These are phyloP conservation scores for Scheffersomyces segobiensis DNA, from an alignment of 1,139 yeast species.

Conservation along the genomic window DNA sequence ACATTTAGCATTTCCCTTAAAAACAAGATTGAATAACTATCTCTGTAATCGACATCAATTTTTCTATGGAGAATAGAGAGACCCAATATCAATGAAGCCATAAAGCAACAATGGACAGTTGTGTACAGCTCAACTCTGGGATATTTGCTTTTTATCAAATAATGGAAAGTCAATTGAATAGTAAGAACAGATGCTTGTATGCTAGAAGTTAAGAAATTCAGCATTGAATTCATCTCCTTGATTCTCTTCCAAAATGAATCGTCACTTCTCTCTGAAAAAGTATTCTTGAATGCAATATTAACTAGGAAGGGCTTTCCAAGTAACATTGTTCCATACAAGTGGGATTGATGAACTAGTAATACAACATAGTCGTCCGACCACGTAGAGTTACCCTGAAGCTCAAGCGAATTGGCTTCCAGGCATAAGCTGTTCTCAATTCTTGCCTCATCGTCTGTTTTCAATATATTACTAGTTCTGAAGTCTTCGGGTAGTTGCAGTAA, in stretches of 20 bases:
- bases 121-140: constrained; percentile 14
- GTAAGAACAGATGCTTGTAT: constrained; percentile 15
- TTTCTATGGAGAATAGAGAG: constrained; percentile 7
- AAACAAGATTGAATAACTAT: constrained; percentile 6
- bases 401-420: background rate
- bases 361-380: constrained; percentile 14
- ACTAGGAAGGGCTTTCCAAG: constrained; percentile 49
- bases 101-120: constrained; percentile 11
- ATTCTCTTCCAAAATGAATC: constrained; percentile 1
- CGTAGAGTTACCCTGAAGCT: background rate
- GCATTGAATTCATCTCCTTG: background rate
- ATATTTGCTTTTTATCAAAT: constrained; percentile 9
- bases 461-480: constrained; percentile 7
- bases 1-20: constrained; percentile 12
- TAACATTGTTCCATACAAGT: constrained; percentile 41
- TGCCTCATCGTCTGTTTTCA: background rate
- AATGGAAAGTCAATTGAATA: constrained; percentile 15
- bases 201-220: constrained; percentile 2
- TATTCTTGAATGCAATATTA: constrained; percentile 20
- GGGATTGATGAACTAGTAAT: constrained; percentile 39
- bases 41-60: constrained; percentile 5
- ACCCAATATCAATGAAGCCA: constrained; percentile 13
- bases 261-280: constrained; percentile 6
- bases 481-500: constrained; percentile 25
- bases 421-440: background rate